Percentiles rank a stretch among this genome's conserved stretches.
Conservation (phyloP, 2,329 filamentous ascomycete genomes). For the Aspergillus pseudoglaucus region DNA sequence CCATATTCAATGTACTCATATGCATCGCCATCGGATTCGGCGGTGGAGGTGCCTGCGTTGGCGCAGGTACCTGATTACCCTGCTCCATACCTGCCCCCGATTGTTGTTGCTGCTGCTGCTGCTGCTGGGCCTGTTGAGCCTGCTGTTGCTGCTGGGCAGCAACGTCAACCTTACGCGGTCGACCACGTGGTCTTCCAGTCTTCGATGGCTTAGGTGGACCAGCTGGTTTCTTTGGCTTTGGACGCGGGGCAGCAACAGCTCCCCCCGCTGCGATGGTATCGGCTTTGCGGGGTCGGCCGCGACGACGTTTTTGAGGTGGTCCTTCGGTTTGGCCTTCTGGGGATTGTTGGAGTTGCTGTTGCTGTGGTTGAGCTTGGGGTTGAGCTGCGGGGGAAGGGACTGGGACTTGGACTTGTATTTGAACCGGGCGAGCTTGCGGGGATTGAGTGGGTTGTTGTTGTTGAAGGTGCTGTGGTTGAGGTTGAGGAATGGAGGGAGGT, state of each 20-base stretch:
- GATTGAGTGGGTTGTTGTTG: not conserved
- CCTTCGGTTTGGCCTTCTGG: conserved; percentile 1
- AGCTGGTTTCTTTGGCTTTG: conserved; percentile 18
- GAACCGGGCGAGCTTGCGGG: not conserved
- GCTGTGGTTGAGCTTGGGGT: conserved; percentile 12
- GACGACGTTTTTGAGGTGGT: conserved; percentile 15
- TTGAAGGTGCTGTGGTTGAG: not conserved
- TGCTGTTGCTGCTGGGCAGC: conserved; percentile 1
- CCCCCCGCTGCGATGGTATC: conserved; percentile 5
- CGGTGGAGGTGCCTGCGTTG: not conserved
- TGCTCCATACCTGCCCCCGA: not conserved
- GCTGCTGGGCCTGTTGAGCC: not conserved
- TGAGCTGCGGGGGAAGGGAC: conserved; percentile 2
- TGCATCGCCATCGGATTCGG: no score
- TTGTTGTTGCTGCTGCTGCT: conserved; percentile 7
- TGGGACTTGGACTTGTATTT: conserved; percentile 3
- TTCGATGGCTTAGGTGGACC: conserved; percentile 7
- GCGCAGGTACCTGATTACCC: conserved; percentile 1
- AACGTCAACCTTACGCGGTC: conserved; percentile 20
- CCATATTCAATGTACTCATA: no score
- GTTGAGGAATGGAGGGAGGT: not conserved
- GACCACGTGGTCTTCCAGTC: conserved; percentile 27
- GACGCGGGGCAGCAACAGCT: not conserved
- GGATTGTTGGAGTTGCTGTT: conserved; percentile 1
- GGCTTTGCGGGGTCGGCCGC: conserved; percentile 19